These are phyloP conservation scores for Cyclotella distinguenda DNA, from an alignment of 108 stramenopile species.

Conservation along the genomic window DNA sequence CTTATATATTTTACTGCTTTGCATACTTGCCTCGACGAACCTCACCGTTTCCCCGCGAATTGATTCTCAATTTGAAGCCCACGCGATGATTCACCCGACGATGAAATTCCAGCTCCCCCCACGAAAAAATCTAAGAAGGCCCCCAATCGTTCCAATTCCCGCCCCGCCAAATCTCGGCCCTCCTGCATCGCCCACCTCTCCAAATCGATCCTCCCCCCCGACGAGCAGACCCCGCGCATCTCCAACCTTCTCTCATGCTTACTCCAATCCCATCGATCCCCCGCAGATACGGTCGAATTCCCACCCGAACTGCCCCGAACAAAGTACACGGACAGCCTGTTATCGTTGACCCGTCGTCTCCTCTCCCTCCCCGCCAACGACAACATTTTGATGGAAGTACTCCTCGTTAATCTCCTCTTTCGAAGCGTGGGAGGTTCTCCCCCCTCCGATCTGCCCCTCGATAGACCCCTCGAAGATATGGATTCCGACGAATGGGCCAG, in stretches of 20 bases:
- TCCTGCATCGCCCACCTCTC: conserved; percentile 30
- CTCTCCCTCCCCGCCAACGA: conserved; percentile 46
- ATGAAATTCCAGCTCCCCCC: too few relatives aligned
- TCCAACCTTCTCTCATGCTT: conserved; percentile 53
- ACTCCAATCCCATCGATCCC: conserved; percentile 40
- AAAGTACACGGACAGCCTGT: conserved; percentile 34
- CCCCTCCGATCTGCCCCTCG: conserved; percentile 36
- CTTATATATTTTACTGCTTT: not conserved
- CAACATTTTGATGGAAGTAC: conserved; percentile 60
- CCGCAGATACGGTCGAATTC: not conserved
- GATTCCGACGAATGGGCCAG: conserved; percentile 69
- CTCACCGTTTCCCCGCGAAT: too few relatives aligned
- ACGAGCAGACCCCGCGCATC: conserved; percentile 35
- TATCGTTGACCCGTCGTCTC: conserved; percentile 28
- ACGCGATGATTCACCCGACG: too few relatives aligned
- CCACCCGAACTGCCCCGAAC: not conserved
- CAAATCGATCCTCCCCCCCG: conserved; percentile 41
- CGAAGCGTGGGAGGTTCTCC: conserved; percentile 70
- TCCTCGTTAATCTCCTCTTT: conserved; percentile 76
- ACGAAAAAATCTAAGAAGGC: conserved; percentile 4
- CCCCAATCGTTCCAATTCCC: not conserved
- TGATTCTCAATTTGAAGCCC: too few relatives aligned
- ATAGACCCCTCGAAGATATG: conserved; percentile 58
- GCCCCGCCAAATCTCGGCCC: not conserved
- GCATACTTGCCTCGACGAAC: not conserved